These are phyloP conservation scores for Gymnopilus junonius DNA, from an alignment of 768 basidiomycete species.

Conservation along the genomic window DNA sequence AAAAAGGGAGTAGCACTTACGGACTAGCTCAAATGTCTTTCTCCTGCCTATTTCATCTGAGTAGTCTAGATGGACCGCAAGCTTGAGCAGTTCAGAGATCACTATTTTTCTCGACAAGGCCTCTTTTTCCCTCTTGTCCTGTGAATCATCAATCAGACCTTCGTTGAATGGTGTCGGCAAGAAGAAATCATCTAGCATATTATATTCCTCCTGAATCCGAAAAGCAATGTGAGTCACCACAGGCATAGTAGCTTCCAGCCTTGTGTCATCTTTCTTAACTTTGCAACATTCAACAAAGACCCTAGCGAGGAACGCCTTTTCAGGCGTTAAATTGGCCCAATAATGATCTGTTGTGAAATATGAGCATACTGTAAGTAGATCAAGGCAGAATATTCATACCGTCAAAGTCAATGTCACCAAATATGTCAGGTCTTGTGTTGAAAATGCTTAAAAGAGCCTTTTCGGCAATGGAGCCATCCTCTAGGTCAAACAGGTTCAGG, in stretches of 20 bases:
- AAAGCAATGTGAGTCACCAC: slow-evolving; percentile 86
- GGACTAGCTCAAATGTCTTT: slow-evolving; percentile 85
- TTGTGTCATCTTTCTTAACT: slow-evolving; percentile 57
- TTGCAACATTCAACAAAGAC: slow-evolving; percentile 84
- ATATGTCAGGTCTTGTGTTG: slow-evolving; percentile 61
- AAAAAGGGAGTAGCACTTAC: slow-evolving; percentile 47
- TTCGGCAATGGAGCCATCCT: slow-evolving; percentile 63
- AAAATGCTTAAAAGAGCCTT: slow-evolving; percentile 80
- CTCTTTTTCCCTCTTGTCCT: slow-evolving; percentile 49
- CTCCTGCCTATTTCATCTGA: slow-evolving; percentile 89
- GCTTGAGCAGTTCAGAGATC: slow-evolving; percentile 78
- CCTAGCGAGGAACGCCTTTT: slow-evolving; percentile 80
- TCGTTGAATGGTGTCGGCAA: slow-evolving; percentile 14
- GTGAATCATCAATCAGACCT: slow-evolving; percentile 37
- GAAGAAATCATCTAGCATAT: slow-evolving; percentile 38
- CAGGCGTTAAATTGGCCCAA: slow-evolving; percentile 73
- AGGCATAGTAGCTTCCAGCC: slow-evolving; percentile 75
- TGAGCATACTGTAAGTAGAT: neutral
- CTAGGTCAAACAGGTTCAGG: slow-evolving; percentile 63
- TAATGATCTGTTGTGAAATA: slow-evolving; percentile 56
- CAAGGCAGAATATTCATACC: slow-evolving; percentile 45
- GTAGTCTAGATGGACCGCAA: slow-evolving; percentile 86
- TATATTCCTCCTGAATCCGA: slow-evolving; percentile 72
- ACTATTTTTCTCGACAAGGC: slow-evolving; percentile 62
- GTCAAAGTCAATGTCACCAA: slow-evolving; percentile 70